These are phyloP conservation scores for Echites panduratus DNA, from an alignment of 257 asterid genomes.

Conservation along the genomic window DNA sequence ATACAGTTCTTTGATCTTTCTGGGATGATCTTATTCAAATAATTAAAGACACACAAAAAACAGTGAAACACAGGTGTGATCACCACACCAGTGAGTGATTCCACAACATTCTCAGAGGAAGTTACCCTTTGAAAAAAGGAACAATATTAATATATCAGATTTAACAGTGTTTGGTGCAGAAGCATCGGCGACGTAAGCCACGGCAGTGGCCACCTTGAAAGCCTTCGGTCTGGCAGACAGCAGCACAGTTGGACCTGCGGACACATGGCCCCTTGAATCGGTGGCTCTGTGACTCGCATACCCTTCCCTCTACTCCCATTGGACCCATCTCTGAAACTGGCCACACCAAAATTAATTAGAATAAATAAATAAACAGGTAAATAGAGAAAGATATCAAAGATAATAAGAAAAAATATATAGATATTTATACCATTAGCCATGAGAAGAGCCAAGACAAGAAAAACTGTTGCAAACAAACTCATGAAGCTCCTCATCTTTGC, in stretches of 20 bases:
- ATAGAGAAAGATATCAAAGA: neutral
- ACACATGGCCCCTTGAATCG: constrained; percentile 48
- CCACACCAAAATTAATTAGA: neutral
- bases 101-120: too few relatives aligned
- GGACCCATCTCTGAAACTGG: constrained; percentile 9
- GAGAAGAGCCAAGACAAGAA: constrained; percentile 38
- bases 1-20: too few relatives aligned
- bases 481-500: constrained; percentile 32
- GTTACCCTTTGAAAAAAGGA: too few relatives aligned
- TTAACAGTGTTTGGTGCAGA: constrained; percentile 51
- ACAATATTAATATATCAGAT: too few relatives aligned
- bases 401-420: neutral
- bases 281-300: constrained; percentile 56
- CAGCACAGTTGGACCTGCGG: constrained; percentile 42
- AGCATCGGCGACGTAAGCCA: constrained; percentile 75
- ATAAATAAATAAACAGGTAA: neutral
- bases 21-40: too few relatives aligned
- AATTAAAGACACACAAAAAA: too few relatives aligned
- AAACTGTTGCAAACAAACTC: constrained; percentile 34
- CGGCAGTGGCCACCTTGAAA: constrained; percentile 63
- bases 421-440: constrained; percentile 31
- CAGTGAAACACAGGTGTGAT: too few relatives aligned
- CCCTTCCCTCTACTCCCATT: constrained; percentile 52
- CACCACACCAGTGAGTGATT: too few relatives aligned
- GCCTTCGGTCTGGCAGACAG: constrained; percentile 64